These are phyloP conservation scores for Russula sp. DNA, from an alignment of 768 basidiomycete species.

Conservation along the genomic window DNA sequence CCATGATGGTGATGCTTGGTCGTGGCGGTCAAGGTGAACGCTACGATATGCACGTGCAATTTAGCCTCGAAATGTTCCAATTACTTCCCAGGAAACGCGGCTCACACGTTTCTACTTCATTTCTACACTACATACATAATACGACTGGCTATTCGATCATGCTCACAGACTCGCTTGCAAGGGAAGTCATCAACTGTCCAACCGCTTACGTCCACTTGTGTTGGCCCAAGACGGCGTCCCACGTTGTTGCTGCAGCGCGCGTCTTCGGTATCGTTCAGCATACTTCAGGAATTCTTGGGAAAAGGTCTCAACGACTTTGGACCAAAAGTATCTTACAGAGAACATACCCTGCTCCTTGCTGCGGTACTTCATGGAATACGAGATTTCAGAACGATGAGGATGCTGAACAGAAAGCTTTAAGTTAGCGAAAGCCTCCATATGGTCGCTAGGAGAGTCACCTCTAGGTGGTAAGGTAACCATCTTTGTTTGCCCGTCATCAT, in stretches of 20 bases:
- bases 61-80: background rate
- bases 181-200: slow-evolving; percentile 6
- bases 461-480: slow-evolving; percentile 54
- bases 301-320: background rate
- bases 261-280: slow-evolving; percentile 34
- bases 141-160: background rate
- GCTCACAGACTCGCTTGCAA: slow-evolving; percentile 19
- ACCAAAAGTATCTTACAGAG: background rate
- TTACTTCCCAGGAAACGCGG: slow-evolving; percentile 11
- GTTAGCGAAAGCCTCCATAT: background rate
- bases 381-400: slow-evolving; percentile 18
- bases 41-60: slow-evolving; percentile 24
- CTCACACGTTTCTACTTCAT: background rate
- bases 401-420: slow-evolving; percentile 2
- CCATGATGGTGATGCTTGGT: slow-evolving; percentile 57
- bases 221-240: slow-evolving; percentile 33
- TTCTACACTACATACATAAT: slow-evolving; percentile 12
- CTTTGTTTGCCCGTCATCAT: slow-evolving; percentile 43
- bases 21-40: slow-evolving; percentile 33
- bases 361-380: slow-evolving; percentile 22
- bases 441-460: slow-evolving; percentile 39
- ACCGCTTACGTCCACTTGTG: slow-evolving; percentile 18
- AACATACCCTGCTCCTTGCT: slow-evolving; percentile 14
- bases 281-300: slow-evolving; percentile 27
- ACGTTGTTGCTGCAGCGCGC: slow-evolving; percentile 28